These are phyloP conservation scores for Somion occarium DNA, from an alignment of 1,284 basidiomycete genomes.

Conservation along the genomic window DNA sequence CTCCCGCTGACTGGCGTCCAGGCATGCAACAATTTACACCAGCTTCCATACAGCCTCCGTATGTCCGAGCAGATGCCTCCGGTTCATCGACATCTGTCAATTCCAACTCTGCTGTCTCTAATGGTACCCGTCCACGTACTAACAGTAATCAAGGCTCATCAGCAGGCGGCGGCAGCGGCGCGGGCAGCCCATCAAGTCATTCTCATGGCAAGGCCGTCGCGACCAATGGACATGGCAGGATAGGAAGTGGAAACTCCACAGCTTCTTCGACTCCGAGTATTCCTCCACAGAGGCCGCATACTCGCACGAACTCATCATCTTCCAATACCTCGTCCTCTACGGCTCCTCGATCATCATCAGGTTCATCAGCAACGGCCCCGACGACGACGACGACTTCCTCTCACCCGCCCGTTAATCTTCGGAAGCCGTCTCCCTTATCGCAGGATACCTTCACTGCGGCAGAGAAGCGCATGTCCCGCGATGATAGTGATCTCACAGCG, in stretches of 20 bases:
- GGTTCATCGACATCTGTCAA: constrained; percentile 71
- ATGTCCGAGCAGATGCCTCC: constrained; percentile 70
- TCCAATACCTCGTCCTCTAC: constrained; percentile 31
- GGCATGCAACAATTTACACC: constrained; percentile 28
- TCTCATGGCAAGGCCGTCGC: constrained; percentile 27
- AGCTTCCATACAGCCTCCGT: constrained; percentile 53
- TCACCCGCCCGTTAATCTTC: constrained; percentile 33
- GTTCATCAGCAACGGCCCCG: constrained; percentile 24
- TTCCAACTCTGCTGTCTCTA: constrained; percentile 43
- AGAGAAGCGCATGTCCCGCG: constrained; percentile 73
- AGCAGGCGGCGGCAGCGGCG: constrained; percentile 15
- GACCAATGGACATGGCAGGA: constrained; percentile 21
- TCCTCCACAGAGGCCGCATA: constrained; percentile 34
- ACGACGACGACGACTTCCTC: constrained; percentile 28
- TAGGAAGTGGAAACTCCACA: constrained; percentile 21
- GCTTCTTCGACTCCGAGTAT: constrained; percentile 21
- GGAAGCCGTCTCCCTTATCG: constrained; percentile 73
- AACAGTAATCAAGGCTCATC: constrained; percentile 42
- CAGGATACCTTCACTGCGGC: constrained; percentile 61
- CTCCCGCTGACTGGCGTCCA: constrained; percentile 44
- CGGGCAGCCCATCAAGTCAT: constrained; percentile 10
- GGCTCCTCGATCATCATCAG: constrained; percentile 29
- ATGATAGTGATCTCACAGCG: constrained; percentile 67
- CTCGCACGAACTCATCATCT: constrained; percentile 41
- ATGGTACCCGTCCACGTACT: constrained; percentile 51